Evolutionary conservation across 2,329 filamentous ascomycete genomes (phyloP), one percentile per base, ranked within the genome.

Genomic region (Trichoderma pleuroti): DNA sequence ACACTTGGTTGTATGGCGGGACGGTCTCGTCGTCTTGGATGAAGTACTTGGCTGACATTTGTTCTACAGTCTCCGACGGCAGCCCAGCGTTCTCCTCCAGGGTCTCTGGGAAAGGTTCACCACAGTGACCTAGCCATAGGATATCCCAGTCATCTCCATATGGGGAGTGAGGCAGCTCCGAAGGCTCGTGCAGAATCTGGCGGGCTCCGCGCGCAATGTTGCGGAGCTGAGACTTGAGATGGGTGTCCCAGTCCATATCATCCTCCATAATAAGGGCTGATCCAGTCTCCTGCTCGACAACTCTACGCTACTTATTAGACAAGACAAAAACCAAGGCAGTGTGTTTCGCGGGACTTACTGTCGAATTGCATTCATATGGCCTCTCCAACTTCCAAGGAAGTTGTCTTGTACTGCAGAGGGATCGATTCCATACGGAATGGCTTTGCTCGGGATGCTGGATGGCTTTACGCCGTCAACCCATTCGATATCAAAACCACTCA

Each of bases 81-180:
- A 68, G 14, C 6, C 46, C 42, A 14, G 39, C 21, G 34, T 61
- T 54, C 56, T 71, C 66, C 16, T 64, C 46, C 49, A 81, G 81
- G 73, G 61, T 64, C 61, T 64, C 61, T 7, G 77, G 71, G 77
- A 79, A 65, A 72, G 73, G 75, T 76, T 79, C 24, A 80, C 82
- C 70, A 82, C 86, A 74, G 71, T 84, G 83, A 14, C 85, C 85
- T 1, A 85, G 76, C 84, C 84, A 86, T 5, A 86, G 78, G 9
- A 86, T 70, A 69, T 87, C 85, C 85, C 85, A 87, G 68, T 82
- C 76, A 67, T 83, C 81, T 14, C 85, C 84, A 71, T 86, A 85
- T 0, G 84, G 82, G 0, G 82, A 83, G 2, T 64, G 42, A 52
- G 61, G 61, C 42, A 34, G 61, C 42, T 30, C 11, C 14, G 61